These are phyloP conservation scores for Rickenella mellea DNA, from an alignment of 768 basidiomycete species.

Conservation along the genomic window DNA sequence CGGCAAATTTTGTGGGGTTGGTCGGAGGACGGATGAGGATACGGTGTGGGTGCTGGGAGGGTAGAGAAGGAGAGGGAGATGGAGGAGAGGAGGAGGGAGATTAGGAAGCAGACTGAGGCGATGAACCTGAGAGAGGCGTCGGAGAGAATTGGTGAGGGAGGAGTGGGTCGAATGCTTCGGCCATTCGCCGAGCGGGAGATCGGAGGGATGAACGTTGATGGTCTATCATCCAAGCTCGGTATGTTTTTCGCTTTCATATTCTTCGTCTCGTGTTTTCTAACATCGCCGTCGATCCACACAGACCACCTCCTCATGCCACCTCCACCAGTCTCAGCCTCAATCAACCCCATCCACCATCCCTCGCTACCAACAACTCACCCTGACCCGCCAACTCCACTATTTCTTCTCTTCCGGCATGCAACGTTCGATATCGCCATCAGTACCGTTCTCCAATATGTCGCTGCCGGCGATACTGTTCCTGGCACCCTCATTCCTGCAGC, in stretches of 20 bases:
- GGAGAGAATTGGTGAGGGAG: neutral
- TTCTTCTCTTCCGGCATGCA: neutral
- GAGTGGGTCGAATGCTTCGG: neutral
- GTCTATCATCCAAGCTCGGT: no score
- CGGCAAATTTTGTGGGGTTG: no score
- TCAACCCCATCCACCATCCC: slow-evolving; percentile 25
- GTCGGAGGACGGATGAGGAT: no score
- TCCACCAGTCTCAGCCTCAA: slow-evolving; percentile 35
- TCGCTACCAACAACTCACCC: slow-evolving; percentile 8
- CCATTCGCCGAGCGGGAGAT: neutral
- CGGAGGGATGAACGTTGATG: no score
- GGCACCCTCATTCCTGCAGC: neutral
- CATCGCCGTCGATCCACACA: no score
- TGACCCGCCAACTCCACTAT: slow-evolving; percentile 1
- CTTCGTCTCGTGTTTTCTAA: no score
- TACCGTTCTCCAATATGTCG: neutral
- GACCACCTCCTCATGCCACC: no score
- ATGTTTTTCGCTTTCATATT: no score
- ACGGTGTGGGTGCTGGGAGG: no score
- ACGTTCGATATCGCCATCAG: neutral
- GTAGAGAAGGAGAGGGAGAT: no score
- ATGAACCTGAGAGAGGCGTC: neutral
- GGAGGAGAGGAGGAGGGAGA: no score
- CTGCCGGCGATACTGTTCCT: neutral
- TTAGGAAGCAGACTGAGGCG: no score